Percentiles rank a stretch among this genome's conserved stretches.
Evolutionary conservation across 257 asterid species (phyloP).

Genomic region (Solanum infundibuliforme): DNA sequence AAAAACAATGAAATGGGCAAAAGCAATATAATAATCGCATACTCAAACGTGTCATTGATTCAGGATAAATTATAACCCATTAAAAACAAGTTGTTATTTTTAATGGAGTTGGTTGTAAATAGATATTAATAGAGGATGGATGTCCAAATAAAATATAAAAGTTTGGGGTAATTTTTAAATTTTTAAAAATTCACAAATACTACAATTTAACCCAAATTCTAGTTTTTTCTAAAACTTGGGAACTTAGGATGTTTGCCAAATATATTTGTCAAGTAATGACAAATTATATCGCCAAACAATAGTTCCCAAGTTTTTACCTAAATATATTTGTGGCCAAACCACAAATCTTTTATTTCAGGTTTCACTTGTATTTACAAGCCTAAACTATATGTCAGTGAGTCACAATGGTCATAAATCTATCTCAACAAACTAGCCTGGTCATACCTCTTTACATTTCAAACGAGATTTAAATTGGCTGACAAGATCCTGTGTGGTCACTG

Average conservation of each 20-base stretch:
- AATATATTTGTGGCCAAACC: background rate
- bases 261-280: background rate
- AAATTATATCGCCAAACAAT: background rate
- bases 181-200: too few relatives aligned
- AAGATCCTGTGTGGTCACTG: constrained; percentile 86
- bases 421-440: background rate
- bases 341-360: background rate
- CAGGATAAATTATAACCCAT: background rate
- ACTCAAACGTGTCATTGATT: background rate
- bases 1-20: background rate
- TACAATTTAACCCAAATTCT: too few relatives aligned
- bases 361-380: background rate
- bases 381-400: background rate
- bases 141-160: too few relatives aligned
- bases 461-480: constrained; percentile 84
- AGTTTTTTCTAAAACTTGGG: background rate
- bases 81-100: background rate
- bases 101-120: background rate
- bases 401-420: background rate
- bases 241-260: background rate
- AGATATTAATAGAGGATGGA: background rate
- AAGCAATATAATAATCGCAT: background rate
- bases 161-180: too few relatives aligned
- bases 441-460: constrained; percentile 73
- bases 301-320: background rate